Conservation (phyloP, 176 grass and related monocot genomes). For the Musa beccarii region DNA sequence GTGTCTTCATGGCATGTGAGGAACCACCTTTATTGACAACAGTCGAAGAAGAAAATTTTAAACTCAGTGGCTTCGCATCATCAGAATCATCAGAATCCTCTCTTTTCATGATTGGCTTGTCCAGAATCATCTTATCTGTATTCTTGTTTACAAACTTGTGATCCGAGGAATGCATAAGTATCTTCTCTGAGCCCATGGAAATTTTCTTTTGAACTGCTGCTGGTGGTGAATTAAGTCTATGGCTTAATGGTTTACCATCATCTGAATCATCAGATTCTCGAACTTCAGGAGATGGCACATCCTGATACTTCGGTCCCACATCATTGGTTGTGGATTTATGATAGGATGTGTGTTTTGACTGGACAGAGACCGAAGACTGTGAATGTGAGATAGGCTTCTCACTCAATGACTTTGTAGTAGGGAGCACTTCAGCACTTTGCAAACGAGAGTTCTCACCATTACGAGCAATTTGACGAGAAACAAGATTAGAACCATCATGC, state of each 20-base stretch:
- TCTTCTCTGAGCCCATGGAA: conserved; percentile 14
- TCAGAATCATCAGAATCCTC: conserved; percentile 41
- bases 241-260: conserved; percentile 56
- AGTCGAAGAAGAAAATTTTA: conserved; percentile 20
- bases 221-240: conserved; percentile 36
- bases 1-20: neutral
- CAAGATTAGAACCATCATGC: conserved; percentile 10
- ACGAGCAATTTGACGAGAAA: conserved; percentile 18
- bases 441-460: conserved; percentile 11
- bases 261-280: conserved; percentile 44
- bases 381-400: conserved; percentile 22
- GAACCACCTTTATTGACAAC: conserved; percentile 3
- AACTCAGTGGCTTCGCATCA: conserved; percentile 59
- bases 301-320: conserved; percentile 29
- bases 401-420: conserved; percentile 9
- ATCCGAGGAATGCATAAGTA: neutral
- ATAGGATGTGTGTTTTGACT: neutral
- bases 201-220: conserved; percentile 5
- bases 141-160: neutral
- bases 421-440: conserved; percentile 34
- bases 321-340: conserved; percentile 14
- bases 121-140: neutral
- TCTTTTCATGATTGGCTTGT: conserved; percentile 27
- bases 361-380: conserved; percentile 14
- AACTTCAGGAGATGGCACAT: conserved; percentile 23